phyloP scores from a whole-genome alignment of 495 filamentous ascomycete genomes.

The Penicillium paradoxum region DNA sequence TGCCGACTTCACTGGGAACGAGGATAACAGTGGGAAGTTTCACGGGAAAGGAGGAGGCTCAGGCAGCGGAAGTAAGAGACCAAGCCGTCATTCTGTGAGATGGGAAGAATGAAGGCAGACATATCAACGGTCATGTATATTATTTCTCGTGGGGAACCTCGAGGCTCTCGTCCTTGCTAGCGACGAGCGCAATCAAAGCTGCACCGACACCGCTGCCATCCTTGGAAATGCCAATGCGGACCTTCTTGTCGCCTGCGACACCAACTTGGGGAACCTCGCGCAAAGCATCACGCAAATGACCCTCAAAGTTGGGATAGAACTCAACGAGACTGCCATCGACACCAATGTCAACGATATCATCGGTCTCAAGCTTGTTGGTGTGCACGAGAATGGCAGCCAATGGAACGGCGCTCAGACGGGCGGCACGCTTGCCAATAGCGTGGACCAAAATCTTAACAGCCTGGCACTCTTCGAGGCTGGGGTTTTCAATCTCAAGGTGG shows the following conservation, averaged over 20 bases:
- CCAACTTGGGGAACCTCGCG: slow-evolving; percentile 68
- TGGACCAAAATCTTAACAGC: slow-evolving; percentile 74
- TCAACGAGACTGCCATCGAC: slow-evolving; percentile 89
- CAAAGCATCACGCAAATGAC: slow-evolving; percentile 70
- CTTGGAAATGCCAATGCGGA: slow-evolving; percentile 89
- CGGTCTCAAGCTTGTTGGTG: slow-evolving; percentile 58
- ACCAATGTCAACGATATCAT: slow-evolving; percentile 76
- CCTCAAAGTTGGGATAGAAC: slow-evolving; percentile 84
- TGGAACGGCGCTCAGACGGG: slow-evolving; percentile 81
- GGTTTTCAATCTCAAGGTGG: slow-evolving; percentile 63
- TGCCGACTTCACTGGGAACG: not conserved
- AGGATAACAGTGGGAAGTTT: not conserved
- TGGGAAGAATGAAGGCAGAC: not conserved
- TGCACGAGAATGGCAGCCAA: slow-evolving; percentile 76
- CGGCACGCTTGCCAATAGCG: slow-evolving; percentile 83
- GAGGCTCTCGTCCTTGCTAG: slow-evolving; percentile 33
- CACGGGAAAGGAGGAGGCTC: not conserved
- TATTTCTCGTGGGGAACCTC: slow-evolving; percentile 14
- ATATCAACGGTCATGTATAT: not conserved
- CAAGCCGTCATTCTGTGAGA: not conserved
- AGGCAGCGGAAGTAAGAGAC: not conserved
- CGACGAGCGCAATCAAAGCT: slow-evolving; percentile 81
- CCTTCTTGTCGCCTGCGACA: slow-evolving; percentile 63
- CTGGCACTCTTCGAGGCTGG: slow-evolving; percentile 71
- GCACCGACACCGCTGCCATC: slow-evolving; percentile 91